These are phyloP conservation scores for Ochetophila trinervis DNA, from an alignment of 306 rosid species.

Conservation along the genomic window DNA sequence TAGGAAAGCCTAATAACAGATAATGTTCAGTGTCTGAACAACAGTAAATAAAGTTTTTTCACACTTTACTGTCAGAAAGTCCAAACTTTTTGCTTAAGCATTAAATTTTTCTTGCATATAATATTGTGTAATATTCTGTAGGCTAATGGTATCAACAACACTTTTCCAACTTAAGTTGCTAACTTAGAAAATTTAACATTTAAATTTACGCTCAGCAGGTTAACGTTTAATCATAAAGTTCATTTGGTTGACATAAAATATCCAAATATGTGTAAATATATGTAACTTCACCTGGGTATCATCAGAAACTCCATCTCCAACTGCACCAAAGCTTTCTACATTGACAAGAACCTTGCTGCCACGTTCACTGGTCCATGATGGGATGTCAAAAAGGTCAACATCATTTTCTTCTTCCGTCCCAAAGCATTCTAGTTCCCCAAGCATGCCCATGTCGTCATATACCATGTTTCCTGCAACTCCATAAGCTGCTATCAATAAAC, in stretches of 20 bases:
- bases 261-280: not conserved
- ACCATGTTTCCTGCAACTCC: conserved; percentile 57
- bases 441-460: conserved; percentile 40
- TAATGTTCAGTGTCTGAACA: not conserved
- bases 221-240: not conserved
- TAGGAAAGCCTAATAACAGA: conserved; percentile 59
- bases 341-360: conserved; percentile 89
- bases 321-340: conserved; percentile 86
- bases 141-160: not conserved
- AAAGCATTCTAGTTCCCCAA: conserved; percentile 50
- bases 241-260: not conserved
- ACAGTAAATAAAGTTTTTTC: not conserved
- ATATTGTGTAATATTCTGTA: not conserved
- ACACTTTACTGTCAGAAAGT: not conserved
- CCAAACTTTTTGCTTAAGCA: not conserved
- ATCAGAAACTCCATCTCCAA: conserved; percentile 80
- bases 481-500: conserved; percentile 50
- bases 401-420: conserved; percentile 52
- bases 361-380: conserved; percentile 76
- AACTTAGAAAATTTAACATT: not conserved
- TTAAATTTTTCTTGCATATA: not conserved
- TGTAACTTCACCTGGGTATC: conserved; percentile 62
- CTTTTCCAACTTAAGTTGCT: not conserved
- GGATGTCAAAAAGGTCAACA: conserved; percentile 43
- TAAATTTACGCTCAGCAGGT: not conserved